A percentile compares a stretch with the other conserved stretches of the same genome.
Evolutionary conservation across 2,329 filamentous ascomycete genomes (phyloP).

Genomic region (Clonostachys solani): DNA sequence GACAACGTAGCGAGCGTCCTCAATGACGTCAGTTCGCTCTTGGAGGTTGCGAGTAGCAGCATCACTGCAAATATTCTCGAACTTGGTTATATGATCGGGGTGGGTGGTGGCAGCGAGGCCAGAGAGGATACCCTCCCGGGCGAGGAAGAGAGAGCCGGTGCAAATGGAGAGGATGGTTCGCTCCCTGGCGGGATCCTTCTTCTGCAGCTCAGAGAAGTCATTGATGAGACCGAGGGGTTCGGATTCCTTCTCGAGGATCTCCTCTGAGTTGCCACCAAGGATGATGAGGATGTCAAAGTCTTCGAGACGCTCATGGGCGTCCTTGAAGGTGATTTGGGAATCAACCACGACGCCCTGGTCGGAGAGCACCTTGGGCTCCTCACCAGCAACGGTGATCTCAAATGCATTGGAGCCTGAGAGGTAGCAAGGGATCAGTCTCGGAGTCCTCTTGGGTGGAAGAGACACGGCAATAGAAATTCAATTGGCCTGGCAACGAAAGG

Average conservation of each 20-base stretch:
- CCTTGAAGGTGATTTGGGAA: conserved; percentile 73
- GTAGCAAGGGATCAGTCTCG: background rate
- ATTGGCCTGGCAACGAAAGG: background rate
- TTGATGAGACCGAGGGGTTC: conserved; percentile 70
- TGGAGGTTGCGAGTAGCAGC: conserved; percentile 64
- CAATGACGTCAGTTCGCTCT: conserved; percentile 78
- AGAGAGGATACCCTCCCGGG: conserved; percentile 70
- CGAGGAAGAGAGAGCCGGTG: conserved; percentile 75
- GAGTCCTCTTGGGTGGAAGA: background rate
- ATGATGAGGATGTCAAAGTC: conserved; percentile 79
- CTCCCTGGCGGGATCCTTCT: conserved; percentile 74
- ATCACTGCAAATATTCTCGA: conserved; percentile 78
- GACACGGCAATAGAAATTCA: background rate
- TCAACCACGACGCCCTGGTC: conserved; percentile 64
- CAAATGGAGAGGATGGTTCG: conserved; percentile 78
- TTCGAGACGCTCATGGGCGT: conserved; percentile 68
- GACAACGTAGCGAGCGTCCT: conserved; percentile 78
- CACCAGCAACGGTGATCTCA: conserved; percentile 50
- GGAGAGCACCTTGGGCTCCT: conserved; percentile 50
- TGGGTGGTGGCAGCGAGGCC: conserved; percentile 81
- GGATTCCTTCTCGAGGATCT: conserved; percentile 61
- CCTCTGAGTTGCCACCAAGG: conserved; percentile 64
- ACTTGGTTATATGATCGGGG: conserved; percentile 72
- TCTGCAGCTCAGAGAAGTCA: conserved; percentile 74
- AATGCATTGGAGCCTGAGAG: conserved; percentile 51